A percentile compares a stretch with the other conserved stretches of the same genome.
Conservation (phyloP, 2,329 filamentous ascomycete genomes). For the Cytospora piceicola region DNA sequence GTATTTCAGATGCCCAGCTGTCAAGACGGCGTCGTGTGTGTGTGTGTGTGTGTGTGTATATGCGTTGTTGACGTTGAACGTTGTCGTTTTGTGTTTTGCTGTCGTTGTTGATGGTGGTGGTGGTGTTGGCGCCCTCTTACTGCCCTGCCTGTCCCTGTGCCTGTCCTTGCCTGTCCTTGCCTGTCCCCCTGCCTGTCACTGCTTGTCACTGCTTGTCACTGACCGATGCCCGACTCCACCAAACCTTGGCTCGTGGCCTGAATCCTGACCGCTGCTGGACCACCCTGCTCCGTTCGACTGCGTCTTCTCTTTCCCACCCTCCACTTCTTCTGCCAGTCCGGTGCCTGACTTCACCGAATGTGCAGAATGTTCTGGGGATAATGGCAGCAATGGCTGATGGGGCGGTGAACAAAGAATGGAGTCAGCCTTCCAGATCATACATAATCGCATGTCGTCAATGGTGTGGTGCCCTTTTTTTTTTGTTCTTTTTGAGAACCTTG, state of each 20-base stretch:
- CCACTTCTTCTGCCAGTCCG: slow-evolving; percentile 5
- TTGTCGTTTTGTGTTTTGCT: slow-evolving; percentile 1
- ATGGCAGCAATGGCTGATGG: slow-evolving; percentile 12
- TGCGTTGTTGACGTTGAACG: slow-evolving; percentile 3
- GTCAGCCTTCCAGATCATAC: slow-evolving; percentile 21
- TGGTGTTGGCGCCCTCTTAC: slow-evolving; percentile 7
- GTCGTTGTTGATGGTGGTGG: slow-evolving; percentile 1
- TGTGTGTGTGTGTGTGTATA: too few relatives aligned
- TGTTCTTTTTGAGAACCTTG: background rate
- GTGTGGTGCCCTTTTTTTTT: background rate
- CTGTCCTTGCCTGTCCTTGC: background rate
- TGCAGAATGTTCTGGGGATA: slow-evolving; percentile 20
- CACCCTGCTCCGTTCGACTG: slow-evolving; percentile 13
- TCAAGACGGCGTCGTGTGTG: background rate
- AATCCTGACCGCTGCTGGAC: slow-evolving; percentile 23
- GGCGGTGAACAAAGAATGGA: slow-evolving; percentile 24
- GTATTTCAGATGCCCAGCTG: background rate
- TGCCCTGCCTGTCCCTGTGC: too few relatives aligned
- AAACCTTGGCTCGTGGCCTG: slow-evolving; percentile 13
- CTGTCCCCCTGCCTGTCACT: background rate
- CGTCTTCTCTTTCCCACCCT: slow-evolving; percentile 9
- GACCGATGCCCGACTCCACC: slow-evolving; percentile 11
- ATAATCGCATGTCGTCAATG: slow-evolving; percentile 26
- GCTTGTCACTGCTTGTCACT: slow-evolving; percentile 5
- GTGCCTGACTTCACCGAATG: slow-evolving; percentile 18